Evolutionary conservation across 2,329 filamentous ascomycete species (phyloP), one percentile per base, ranked within the genome.

Genomic region (Exophiala bonariae): DNA sequence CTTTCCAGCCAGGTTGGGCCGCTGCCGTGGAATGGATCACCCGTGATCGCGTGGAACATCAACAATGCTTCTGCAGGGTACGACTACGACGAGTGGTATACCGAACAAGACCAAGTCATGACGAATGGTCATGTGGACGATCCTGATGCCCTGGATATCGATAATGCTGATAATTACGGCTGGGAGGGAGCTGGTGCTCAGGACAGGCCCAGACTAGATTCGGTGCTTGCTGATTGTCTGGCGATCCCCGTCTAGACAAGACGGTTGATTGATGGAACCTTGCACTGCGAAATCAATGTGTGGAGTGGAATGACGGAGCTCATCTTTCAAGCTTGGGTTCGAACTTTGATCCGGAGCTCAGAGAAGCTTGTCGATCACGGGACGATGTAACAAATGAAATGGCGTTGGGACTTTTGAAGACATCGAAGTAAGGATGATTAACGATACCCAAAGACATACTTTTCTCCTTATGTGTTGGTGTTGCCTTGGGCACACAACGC

Each of bases 1-100:
- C 72, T 96, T 3, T 83, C 88, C 1, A 66, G 95, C 13, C 81
- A 87, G 49, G 78, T 96, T 55, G 83, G 86, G 10, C 87, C 93
- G 44, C 81, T 80, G 19, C 85, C 87, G 49, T 76, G 95, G 54
- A 82, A 83, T 8, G 83, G 88, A 50, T 91, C 93, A 70, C 89
- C 88, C 0, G 76, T 89, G 18, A 74, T 95, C 30, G 79, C 82
- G 20, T 83, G 86, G 33, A 78, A 82, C 44, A 81, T 96, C 36
- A 73, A 85, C 59, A 80, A 83, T 52, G 79, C 79, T 4, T 90
- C 87, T 61, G 77, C 86, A 23, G 89, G 93, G 61, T 85, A 86
- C 44, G 87, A 90, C 63, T 73, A 89, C 11, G 86, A 89, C 57
- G 75, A 80, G 47, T 83, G 79, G 72, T 67, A 79, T 35, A 79